Conservation (phyloP, 208 protist species). For the Crithidia fasciculata region DNA sequence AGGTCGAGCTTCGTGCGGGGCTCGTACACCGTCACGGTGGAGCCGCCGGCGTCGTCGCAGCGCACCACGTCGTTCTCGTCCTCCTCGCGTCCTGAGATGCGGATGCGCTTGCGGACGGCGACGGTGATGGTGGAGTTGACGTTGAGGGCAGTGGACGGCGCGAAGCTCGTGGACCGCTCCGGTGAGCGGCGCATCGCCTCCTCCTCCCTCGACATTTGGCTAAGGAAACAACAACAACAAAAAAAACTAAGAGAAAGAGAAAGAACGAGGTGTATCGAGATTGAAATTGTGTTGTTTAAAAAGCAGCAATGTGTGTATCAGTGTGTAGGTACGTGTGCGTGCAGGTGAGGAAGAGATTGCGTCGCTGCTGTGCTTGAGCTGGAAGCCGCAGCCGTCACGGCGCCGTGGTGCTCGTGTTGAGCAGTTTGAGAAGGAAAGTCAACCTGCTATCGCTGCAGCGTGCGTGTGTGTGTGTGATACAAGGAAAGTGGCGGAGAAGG, state of each 20-base stretch:
- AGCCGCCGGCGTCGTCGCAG: constrained; percentile 40
- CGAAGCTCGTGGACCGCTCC: constrained; percentile 21
- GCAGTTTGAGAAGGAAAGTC: no score
- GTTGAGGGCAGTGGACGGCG: background rate
- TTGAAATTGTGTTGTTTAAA: no score
- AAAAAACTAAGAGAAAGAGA: background rate
- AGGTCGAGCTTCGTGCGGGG: constrained; percentile 93
- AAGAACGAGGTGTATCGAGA: background rate
- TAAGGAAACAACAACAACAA: constrained; percentile 20
- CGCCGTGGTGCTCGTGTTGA: no score
- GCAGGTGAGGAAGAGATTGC: no score
- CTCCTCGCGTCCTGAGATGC: constrained; percentile 54
- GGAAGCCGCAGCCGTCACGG: no score
- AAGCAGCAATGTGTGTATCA: no score
- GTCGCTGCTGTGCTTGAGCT: no score
- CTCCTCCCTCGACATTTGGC: constrained; percentile 11
- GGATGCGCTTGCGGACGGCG: constrained; percentile 82
- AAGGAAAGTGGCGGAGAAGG: no score
- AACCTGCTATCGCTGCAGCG: no score
- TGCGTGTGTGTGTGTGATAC: no score
- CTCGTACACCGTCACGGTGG: constrained; percentile 66
- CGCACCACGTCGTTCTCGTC: constrained; percentile 83
- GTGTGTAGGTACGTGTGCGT: no score
- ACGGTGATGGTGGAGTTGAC: constrained; percentile 66
- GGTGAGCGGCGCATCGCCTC: constrained; percentile 7